Conservation (phyloP, 306 rosid genomes). For the Coriaria nepalensis region DNA sequence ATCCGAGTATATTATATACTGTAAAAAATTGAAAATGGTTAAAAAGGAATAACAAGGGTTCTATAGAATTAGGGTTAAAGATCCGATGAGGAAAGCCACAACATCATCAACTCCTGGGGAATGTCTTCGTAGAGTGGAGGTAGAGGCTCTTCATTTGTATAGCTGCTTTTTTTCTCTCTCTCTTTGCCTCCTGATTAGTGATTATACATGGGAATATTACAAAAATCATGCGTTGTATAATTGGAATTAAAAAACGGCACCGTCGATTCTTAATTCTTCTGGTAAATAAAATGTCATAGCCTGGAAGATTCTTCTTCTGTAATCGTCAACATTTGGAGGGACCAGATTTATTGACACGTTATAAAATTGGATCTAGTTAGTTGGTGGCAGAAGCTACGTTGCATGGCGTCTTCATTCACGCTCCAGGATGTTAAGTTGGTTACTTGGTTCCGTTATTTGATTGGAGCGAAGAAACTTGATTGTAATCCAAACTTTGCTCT, state of each 20-base stretch:
- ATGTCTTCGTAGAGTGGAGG: conserved; percentile 28
- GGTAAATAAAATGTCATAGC: conserved; percentile 56
- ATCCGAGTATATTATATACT: conserved; percentile 94
- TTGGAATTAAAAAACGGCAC: conserved; percentile 60
- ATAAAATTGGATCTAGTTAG: too few species aligned
- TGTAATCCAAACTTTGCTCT: too few species aligned
- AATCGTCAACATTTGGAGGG: conserved; percentile 8
- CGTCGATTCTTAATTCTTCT: conserved; percentile 69
- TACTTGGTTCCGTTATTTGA: too few species aligned
- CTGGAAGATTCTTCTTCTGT: too few species aligned
- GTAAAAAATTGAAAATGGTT: conserved; percentile 38
- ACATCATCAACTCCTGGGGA: conserved; percentile 18
- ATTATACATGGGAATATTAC: conserved; percentile 34
- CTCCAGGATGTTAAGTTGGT: too few species aligned
- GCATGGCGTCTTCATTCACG: too few species aligned
- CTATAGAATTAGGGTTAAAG: conserved; percentile 14
- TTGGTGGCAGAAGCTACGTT: too few species aligned
- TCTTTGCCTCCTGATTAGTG: too few species aligned
- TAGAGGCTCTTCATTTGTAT: conserved; percentile 10
- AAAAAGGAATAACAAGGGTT: conserved; percentile 2
- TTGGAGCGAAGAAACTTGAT: too few species aligned
- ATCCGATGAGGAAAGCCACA: conserved; percentile 12
- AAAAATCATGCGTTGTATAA: conserved; percentile 35
- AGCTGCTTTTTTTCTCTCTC: conserved; percentile 40
- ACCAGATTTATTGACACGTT: too few species aligned